Percentiles rank a stretch among this genome's conserved stretches.
Evolutionary conservation across 495 filamentous ascomycete genomes (phyloP).

Genomic region (Trichoderma parareesei): DNA sequence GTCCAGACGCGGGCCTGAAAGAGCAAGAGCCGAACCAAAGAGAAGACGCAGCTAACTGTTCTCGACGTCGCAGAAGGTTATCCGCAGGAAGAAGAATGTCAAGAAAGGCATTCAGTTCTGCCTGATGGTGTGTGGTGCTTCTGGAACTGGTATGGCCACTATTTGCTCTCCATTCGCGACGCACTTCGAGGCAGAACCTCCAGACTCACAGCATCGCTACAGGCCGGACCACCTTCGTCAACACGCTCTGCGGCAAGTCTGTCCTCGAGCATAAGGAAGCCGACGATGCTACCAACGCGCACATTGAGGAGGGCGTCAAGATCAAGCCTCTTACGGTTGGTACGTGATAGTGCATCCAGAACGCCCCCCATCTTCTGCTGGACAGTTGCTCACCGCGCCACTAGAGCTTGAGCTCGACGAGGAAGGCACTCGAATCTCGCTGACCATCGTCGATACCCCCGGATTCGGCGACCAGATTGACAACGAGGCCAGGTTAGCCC

Average conservation of each 20-base stretch:
- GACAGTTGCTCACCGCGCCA: constrained; percentile 14
- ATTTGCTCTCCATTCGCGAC: constrained; percentile 10
- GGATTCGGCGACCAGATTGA: constrained; percentile 99
- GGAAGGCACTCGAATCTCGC: constrained; percentile 93
- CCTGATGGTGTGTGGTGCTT: constrained; percentile 98
- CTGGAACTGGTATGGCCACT: constrained; percentile 75
- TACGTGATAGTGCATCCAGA: constrained; percentile 38
- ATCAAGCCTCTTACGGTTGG: constrained; percentile 98
- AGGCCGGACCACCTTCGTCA: constrained; percentile 98
- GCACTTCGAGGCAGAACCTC: constrained; percentile 20
- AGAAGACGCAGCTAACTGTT: background rate
- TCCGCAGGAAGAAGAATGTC: constrained; percentile 99
- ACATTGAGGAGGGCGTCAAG: constrained; percentile 91
- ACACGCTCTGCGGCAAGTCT: constrained; percentile 93
- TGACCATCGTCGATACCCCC: constrained; percentile 97
- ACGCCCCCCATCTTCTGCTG: background rate
- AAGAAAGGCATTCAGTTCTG: constrained; percentile 99
- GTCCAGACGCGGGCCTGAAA: background rate
- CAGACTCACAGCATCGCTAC: constrained; percentile 15
- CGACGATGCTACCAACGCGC: constrained; percentile 79
- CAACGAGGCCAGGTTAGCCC: constrained; percentile 86
- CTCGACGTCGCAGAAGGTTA: constrained; percentile 61
- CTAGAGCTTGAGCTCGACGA: constrained; percentile 94
- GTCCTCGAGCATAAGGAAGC: constrained; percentile 82
- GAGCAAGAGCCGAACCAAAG: too few species aligned